These are phyloP conservation scores for Acorus calamus DNA, from an alignment of 106 monocot genomes.

Conservation along the genomic window DNA sequence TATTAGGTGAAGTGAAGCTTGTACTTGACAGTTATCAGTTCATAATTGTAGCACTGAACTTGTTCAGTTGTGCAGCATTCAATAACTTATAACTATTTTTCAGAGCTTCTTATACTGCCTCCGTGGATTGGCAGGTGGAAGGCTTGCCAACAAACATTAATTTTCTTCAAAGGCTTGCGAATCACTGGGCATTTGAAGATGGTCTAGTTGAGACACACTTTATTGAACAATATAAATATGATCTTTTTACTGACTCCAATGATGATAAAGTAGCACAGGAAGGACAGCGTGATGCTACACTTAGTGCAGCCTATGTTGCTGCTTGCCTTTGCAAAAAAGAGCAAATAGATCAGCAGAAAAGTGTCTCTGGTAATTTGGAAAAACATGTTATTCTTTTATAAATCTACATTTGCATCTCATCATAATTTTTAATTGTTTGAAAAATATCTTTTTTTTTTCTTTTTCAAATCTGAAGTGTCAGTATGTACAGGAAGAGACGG, in stretches of 20 bases:
- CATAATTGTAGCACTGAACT: too few species aligned
- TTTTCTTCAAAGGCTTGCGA: conserved; percentile 74
- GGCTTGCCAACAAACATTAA: conserved; percentile 93
- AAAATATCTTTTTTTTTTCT: conserved; percentile 1
- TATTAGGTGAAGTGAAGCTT: neutral
- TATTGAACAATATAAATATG: conserved; percentile 74
- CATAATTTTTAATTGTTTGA: neutral
- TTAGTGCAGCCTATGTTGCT: conserved; percentile 60
- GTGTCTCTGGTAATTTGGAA: conserved; percentile 34
- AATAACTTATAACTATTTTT: neutral
- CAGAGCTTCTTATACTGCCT: neutral
- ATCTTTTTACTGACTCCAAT: conserved; percentile 40
- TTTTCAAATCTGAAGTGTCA: neutral
- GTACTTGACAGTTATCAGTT: neutral
- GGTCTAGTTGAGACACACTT: conserved; percentile 95
- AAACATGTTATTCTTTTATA: neutral
- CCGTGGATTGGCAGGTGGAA: conserved; percentile 52
- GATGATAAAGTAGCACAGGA: conserved; percentile 12
- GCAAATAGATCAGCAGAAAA: conserved; percentile 26
- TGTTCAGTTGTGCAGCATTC: too few species aligned
- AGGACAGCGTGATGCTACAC: conserved; percentile 28
- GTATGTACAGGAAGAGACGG: conserved; percentile 35
- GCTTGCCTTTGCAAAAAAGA: conserved; percentile 75
- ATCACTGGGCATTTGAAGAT: conserved; percentile 84
- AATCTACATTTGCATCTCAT: too few species aligned